These are phyloP conservation scores for Cokeromyces recurvatus DNA, from an alignment of 371 early-diverging fungal species.

Conservation along the genomic window DNA sequence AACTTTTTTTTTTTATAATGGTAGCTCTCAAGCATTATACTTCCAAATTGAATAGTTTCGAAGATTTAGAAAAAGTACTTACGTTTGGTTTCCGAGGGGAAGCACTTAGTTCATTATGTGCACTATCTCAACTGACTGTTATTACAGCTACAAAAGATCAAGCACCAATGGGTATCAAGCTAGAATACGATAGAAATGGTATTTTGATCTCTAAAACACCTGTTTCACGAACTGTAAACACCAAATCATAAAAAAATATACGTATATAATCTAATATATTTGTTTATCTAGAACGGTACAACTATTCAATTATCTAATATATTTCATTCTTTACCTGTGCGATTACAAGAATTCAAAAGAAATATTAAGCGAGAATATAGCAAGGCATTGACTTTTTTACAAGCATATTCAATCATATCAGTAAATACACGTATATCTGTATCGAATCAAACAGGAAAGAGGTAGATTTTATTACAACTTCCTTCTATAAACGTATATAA, in stretches of 20 bases:
- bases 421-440: conserved; percentile 62
- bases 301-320: conserved; percentile 74
- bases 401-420: conserved; percentile 82
- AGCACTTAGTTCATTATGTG: conserved; percentile 76
- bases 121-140: conserved; percentile 55
- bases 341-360: conserved; percentile 80
- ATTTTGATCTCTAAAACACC: conserved; percentile 34
- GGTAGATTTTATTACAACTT: too few species aligned
- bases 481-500: too few species aligned
- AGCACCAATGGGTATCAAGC: conserved; percentile 62
- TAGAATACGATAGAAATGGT: conserved; percentile 70
- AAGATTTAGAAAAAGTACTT: conserved; percentile 58
- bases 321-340: conserved; percentile 87
- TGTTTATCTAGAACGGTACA: conserved; percentile 65
- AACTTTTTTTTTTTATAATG: too few species aligned
- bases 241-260: background rate
- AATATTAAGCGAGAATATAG: conserved; percentile 78
- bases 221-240: conserved; percentile 46
- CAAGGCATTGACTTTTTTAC: conserved; percentile 75
- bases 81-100: conserved; percentile 90
- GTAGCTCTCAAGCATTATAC: conserved; percentile 73
- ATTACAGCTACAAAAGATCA: conserved; percentile 63
- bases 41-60: conserved; percentile 69
- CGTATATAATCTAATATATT: background rate
- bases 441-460: conserved; percentile 61